Evolutionary conservation across 257 asterid species (phyloP), one percentile per base, ranked within the genome.

Genomic region (Mentha longifolia): DNA sequence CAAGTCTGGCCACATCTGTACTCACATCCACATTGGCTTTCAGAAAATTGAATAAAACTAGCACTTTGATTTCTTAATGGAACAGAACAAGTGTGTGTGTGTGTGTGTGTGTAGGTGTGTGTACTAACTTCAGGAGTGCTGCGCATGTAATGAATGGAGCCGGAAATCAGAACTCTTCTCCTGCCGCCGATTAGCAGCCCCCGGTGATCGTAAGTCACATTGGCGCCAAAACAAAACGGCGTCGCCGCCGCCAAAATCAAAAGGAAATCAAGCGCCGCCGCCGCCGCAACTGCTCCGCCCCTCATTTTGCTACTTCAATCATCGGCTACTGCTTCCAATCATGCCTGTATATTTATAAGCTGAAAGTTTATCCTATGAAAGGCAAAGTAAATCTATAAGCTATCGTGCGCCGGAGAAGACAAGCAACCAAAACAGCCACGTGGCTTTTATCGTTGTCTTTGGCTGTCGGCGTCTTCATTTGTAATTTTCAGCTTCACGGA

Each of bases 1-100:
- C 75, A 92, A 83, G 68, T 88, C 94, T 10, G 95, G 89, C 98
- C 98, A 92, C 98, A 92, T 92, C 98, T 92, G 80, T 65, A 65
- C 20, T 43, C 58, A 59, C 11, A 66, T 20, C 15, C 65, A 33
- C 22, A 68, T 52, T 12, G 31, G 31, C 31, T 28, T 28, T 35
- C 47, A 63, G 19, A 14, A 46, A 63, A 17, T 56, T 57, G 66
- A 60, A 57, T 20, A 71, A 20, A n/a, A n/a, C n/a, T 14, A 47
- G 20, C 15, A n/a, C 30, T 7, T 9, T 39, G 43, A 39, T 6
- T 2, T 4, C 4, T 4, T 41, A 9, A 3, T 41, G 50, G 15
- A 45, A 45, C 50, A 45, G 15, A 45, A 45, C 50, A 45, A 12
- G 49, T 43, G 49, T 7, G 46, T 9, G 56, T 14, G 17, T 14